Evolutionary conservation across 225 moss, liverwort and hornwort species (phyloP), one percentile per base, ranked within the genome.

Genomic region (Takakia lepidozioides): DNA sequence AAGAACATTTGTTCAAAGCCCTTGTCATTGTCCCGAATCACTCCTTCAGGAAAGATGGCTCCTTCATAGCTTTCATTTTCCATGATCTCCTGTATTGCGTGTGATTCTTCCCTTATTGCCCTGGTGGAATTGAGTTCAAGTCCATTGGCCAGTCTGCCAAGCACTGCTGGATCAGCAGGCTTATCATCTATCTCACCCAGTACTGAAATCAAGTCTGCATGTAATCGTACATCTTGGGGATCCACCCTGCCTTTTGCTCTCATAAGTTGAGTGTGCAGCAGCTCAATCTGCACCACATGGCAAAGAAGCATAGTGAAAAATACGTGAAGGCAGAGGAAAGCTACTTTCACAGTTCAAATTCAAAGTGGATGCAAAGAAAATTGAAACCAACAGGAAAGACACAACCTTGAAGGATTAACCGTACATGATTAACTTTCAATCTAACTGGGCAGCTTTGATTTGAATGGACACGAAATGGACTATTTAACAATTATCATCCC

Each of bases 21-120:
- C 63, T 57, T 10, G 7, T 69, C 63, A 29, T 57, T 62, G 10
- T 63, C 57, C 20, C 63, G 58, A 52, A 35, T 62, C 35, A 62
- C 38, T n/a, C n/a, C n/a, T n/a, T n/a, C n/a, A n/a, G n/a, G n/a
- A n/a, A n/a, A n/a, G n/a, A n/a, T n/a, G n/a, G n/a, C n/a, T n/a
- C n/a, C n/a, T n/a, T n/a, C n/a, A n/a, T n/a, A n/a, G n/a, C n/a
- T n/a, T n/a, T n/a, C n/a, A n/a, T n/a, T n/a, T n/a, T n/a, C n/a
- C 69, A 69, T 69, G 57, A 69, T 63, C n/a, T 63, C 63, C 25
- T 69, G 69, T 27, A 69, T 48, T 18, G 69, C 69, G 48, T 52
- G 58, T 17, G 62, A 62, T 43, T 69, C 69, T 49, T 63, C 53
- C 63, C 69, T 47, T 18, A 63, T 69, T 10, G 69, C 63, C 23